These are phyloP conservation scores for Xylaria sp. DNA, from an alignment of 2,329 filamentous ascomycete species.

Conservation along the genomic window DNA sequence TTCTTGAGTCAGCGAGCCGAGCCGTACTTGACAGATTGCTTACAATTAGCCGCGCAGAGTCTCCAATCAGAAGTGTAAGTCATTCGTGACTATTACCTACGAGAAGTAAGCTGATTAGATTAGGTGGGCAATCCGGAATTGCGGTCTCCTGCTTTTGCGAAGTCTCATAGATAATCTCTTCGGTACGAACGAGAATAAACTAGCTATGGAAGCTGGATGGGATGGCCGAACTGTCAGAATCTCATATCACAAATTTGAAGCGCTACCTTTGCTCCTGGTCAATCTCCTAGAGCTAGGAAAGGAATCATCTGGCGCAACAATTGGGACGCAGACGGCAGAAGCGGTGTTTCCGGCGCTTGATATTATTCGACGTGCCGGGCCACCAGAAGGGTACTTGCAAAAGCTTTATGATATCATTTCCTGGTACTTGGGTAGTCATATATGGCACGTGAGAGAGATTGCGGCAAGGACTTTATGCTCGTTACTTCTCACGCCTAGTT, in stretches of 20 bases:
- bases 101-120: conserved; percentile 34
- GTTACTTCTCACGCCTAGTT: conserved; percentile 65
- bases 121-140: conserved; percentile 95
- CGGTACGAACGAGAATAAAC: conserved; percentile 78
- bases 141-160: conserved; percentile 87
- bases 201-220: conserved; percentile 69
- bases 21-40: conserved; percentile 75
- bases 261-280: conserved; percentile 71
- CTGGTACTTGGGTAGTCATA: conserved; percentile 72
- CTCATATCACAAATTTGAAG: conserved; percentile 75
- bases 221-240: conserved; percentile 72
- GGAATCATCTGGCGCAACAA: conserved; percentile 49
- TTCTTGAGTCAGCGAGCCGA: conserved; percentile 79
- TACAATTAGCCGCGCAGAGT: conserved; percentile 83
- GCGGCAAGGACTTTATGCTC: conserved; percentile 78
- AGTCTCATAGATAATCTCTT: conserved; percentile 84
- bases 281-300: conserved; percentile 68
- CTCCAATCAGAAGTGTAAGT: conserved; percentile 80
- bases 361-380: conserved; percentile 77
- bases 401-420: conserved; percentile 69
- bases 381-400: conserved; percentile 66
- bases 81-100: background rate
- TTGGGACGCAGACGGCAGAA: conserved; percentile 64
- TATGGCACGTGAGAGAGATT: conserved; percentile 86
- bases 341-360: conserved; percentile 86